phyloP scores from a whole-genome alignment of 2,329 filamentous ascomycete genomes.

The Fusarium lyarnte region DNA sequence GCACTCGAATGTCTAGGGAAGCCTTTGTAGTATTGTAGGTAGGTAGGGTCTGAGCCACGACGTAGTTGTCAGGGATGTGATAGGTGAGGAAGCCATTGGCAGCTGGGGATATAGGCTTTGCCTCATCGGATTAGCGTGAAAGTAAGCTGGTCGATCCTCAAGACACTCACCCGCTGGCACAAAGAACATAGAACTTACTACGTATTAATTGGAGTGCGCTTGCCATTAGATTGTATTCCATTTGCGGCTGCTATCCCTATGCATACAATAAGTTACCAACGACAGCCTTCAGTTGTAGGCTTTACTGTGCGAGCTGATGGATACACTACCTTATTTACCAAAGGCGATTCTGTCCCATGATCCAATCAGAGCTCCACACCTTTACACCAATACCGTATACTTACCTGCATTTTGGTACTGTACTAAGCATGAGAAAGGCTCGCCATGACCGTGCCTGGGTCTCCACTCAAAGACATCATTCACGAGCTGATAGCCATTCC shows the following conservation, averaged over 20 bases:
- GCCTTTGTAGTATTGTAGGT: not conserved
- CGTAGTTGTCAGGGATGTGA: slow-evolving; percentile 20
- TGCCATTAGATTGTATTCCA: not conserved
- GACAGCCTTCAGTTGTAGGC: too few relatives aligned
- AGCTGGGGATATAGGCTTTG: slow-evolving; percentile 1
- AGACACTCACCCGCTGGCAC: not conserved
- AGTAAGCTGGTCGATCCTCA: not conserved
- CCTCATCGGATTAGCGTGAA: slow-evolving; percentile 5
- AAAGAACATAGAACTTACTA: not conserved
- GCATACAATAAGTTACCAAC: not conserved
- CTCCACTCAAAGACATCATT: slow-evolving; percentile 2
- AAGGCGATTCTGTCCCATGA: not conserved
- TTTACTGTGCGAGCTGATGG: not conserved
- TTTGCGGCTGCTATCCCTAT: not conserved
- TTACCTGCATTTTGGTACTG: not conserved
- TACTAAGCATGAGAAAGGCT: not conserved
- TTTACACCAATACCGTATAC: not conserved
- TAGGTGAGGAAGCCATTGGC: slow-evolving; percentile 10
- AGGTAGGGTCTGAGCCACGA: slow-evolving; percentile 16
- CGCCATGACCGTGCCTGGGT: not conserved
- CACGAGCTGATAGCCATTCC: slow-evolving; percentile 4
- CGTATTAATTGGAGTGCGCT: too few relatives aligned
- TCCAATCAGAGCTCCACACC: not conserved
- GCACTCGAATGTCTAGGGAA: slow-evolving; percentile 3
- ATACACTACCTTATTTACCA: not conserved